Evolutionary conservation across 495 filamentous ascomycete species (phyloP).

Genomic region (Aspergillus mulundensis): DNA sequence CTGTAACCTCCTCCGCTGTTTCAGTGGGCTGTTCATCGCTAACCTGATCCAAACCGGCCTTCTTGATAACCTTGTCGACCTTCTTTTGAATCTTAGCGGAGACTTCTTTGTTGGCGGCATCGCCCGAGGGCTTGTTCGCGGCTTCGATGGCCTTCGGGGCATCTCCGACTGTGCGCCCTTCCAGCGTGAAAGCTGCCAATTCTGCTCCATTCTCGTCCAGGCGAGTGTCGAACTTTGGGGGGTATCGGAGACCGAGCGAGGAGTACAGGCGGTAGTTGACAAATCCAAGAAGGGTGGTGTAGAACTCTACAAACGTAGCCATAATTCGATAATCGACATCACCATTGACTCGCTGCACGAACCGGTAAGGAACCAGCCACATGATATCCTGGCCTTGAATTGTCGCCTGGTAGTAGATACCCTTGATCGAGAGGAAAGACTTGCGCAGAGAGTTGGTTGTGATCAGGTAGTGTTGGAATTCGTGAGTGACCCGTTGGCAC

Average conservation of each 20-base stretch:
- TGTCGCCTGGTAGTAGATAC: slow-evolving; percentile 98
- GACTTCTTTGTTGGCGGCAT: slow-evolving; percentile 41
- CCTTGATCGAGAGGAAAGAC: slow-evolving; percentile 97
- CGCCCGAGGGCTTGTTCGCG: slow-evolving; percentile 41
- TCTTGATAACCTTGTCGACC: slow-evolving; percentile 50
- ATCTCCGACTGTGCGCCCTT: slow-evolving; percentile 61
- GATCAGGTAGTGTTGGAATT: slow-evolving; percentile 98
- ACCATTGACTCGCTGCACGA: slow-evolving; percentile 86
- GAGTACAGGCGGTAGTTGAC: slow-evolving; percentile 95
- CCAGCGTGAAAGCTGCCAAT: slow-evolving; percentile 84
- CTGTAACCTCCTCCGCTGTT: slow-evolving; percentile 48
- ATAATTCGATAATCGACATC: slow-evolving; percentile 98
- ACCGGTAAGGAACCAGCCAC: slow-evolving; percentile 95
- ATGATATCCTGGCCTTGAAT: slow-evolving; percentile 97
- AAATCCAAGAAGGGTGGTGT: slow-evolving; percentile 91
- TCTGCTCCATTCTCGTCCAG: slow-evolving; percentile 88
- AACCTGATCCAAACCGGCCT: slow-evolving; percentile 38
- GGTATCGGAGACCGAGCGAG: slow-evolving; percentile 83
- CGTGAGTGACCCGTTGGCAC: slow-evolving; percentile 84
- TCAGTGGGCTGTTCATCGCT: slow-evolving; percentile 41
- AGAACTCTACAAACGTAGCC: slow-evolving; percentile 98
- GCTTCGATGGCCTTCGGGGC: slow-evolving; percentile 51
- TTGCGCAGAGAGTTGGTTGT: slow-evolving; percentile 83
- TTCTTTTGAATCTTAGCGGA: slow-evolving; percentile 50
- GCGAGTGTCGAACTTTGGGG: slow-evolving; percentile 83